Conservation (phyloP, 2,329 filamentous ascomycete species). For the Acrodontium crateriforme region DNA sequence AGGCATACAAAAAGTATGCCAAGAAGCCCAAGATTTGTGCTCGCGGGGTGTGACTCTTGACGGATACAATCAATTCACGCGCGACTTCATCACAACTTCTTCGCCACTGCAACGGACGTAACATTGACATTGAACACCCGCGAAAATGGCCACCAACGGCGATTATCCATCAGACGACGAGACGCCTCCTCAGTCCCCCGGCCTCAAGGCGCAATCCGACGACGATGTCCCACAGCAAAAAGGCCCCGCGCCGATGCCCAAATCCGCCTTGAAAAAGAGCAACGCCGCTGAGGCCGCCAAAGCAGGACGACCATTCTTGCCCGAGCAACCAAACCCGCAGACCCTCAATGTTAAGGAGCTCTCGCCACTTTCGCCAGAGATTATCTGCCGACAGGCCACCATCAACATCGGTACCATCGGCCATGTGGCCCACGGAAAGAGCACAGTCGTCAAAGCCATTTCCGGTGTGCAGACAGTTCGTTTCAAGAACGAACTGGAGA, state of each 20-base stretch:
- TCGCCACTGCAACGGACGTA: no score
- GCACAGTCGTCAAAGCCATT: slow-evolving; percentile 97
- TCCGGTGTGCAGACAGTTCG: slow-evolving; percentile 97
- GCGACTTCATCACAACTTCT: no score
- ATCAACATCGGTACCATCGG: slow-evolving; percentile 99
- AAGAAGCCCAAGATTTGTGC: no score
- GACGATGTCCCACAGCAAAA: slow-evolving; percentile 50
- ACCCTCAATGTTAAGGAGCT: slow-evolving; percentile 71
- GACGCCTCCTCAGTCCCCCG: slow-evolving; percentile 41
- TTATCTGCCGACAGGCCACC: slow-evolving; percentile 93
- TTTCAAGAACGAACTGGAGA: slow-evolving; percentile 98
- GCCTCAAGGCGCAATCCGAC: slow-evolving; percentile 43
- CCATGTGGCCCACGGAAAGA: slow-evolving; percentile 97
- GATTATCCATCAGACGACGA: slow-evolving; percentile 38
- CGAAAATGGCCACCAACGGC: slow-evolving; percentile 42
- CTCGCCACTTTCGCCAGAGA: slow-evolving; percentile 81
- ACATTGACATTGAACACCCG: no score
- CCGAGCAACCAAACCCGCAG: slow-evolving; percentile 85
- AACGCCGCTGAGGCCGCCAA: slow-evolving; percentile 42
- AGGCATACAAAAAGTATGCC: no score
- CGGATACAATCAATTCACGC: no score
- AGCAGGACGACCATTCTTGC: slow-evolving; percentile 50
- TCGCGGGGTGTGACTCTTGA: no score
- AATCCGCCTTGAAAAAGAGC: slow-evolving; percentile 77
- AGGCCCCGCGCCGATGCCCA: slow-evolving; percentile 44